phyloP scores from a whole-genome alignment of 148 eudicot species.

The Camellia japonica region DNA sequence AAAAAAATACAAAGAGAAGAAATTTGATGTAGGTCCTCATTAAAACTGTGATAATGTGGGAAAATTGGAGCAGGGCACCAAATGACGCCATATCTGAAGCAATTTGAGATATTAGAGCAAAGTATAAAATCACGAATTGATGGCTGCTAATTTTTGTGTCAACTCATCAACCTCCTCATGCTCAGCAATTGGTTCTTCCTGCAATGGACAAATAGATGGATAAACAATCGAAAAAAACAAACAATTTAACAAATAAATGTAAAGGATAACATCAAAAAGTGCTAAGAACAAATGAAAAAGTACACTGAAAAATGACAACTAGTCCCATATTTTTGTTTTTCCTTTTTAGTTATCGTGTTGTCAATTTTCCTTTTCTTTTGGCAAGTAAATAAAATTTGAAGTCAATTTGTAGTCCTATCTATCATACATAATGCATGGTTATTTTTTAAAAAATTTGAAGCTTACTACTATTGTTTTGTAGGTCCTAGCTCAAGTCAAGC shows the following conservation, averaged over 20 bases:
- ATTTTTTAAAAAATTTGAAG: too few species aligned
- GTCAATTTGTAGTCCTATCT: too few species aligned
- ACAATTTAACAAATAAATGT: background rate
- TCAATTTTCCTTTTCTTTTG: background rate
- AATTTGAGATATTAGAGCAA: too few species aligned
- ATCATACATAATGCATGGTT: too few species aligned
- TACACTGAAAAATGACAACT: background rate
- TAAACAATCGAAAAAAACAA: background rate
- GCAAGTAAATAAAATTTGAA: background rate
- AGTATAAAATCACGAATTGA: conserved; percentile 20
- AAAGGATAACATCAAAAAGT: background rate
- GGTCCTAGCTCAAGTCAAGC: too few species aligned
- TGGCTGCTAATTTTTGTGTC: conserved; percentile 34
- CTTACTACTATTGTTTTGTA: too few species aligned
- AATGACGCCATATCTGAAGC: background rate
- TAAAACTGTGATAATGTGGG: background rate
- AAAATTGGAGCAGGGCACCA: background rate
- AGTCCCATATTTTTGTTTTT: background rate
- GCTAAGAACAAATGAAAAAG: too few species aligned
- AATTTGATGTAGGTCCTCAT: background rate
- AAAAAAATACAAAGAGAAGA: background rate
- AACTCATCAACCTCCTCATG: conserved; percentile 42
- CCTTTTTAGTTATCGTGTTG: background rate
- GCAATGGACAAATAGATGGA: background rate
- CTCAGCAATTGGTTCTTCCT: conserved; percentile 44